Evolutionary conservation across 208 protist species (phyloP), one percentile per base, ranked within the genome.

Genomic region (Histomonas meleagridis): DNA sequence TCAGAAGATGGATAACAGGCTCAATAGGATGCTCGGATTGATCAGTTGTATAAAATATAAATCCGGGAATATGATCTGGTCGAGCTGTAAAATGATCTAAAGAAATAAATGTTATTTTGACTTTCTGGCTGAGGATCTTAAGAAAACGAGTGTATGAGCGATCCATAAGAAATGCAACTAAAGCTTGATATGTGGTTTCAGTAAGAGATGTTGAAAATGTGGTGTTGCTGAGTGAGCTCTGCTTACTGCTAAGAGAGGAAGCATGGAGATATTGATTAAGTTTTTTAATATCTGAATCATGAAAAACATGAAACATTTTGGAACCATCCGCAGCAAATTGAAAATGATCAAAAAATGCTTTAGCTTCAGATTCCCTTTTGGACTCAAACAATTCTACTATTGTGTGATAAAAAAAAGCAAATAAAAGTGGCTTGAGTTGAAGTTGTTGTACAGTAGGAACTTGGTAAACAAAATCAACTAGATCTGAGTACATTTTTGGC

Each of bases 391-490:
- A n/a, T 65, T 12, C 3, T 32, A n/a, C 7, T 32, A 65, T 28
- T n/a, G 60, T 65, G 23, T 65, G 60, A n/a, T 65, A 65, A 65
- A 65, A 65, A 65, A 65, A 65, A n/a, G 60, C 60, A 65, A 65
- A 65, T n/a, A 65, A 28, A n/a, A 65, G 60, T 5, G 60, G 60
- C 23, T 65, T 65, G 3, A 65, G n/a, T n/a, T 65, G 60, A 26
- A 65, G 16, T n/a, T 12, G 23, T 28, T 65, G 60, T 32, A 65
- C n/a, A n/a, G 16, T 3, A 32, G 60, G 60, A 65, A 65, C 60
- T 65, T 65, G 60, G 3, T 65, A 32, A n/a, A 65, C n/a, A 65
- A 65, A 65, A 7, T 65, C 60, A 12, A 65, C 60, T 65, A 65
- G n/a, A n/a, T 65, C 60, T 12, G 16, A 3, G 23, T 65, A 65